Percentiles rank a stretch among this genome's conserved stretches.
Evolutionary conservation across 345 rosid genomes (phyloP).

Genomic region (Cochlearia excelsa): DNA sequence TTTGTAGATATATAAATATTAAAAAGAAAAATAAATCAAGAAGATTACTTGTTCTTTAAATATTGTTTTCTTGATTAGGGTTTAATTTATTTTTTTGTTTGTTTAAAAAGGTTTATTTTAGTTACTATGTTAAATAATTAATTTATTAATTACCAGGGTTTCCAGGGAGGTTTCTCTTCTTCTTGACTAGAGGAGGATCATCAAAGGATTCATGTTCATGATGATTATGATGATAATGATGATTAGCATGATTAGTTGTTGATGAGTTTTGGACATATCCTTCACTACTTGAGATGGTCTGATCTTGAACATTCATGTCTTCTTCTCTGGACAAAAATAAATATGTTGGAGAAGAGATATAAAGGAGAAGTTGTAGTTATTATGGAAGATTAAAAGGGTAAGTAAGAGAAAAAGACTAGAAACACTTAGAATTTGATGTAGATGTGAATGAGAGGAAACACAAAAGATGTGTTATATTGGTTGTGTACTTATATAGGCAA

Average conservation of each 20-base stretch:
- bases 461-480: conserved; percentile 27
- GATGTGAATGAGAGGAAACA: conserved; percentile 16
- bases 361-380: background rate
- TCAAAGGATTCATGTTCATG: conserved; percentile 30
- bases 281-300: conserved; percentile 28
- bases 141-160: conserved; percentile 58
- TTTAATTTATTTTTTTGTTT: background rate
- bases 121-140: too few relatives aligned
- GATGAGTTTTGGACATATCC: conserved; percentile 34
- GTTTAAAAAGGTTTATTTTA: background rate
- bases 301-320: conserved; percentile 31
- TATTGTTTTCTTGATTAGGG: conserved; percentile 11
- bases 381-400: background rate
- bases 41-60: background rate
- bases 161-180: conserved; percentile 96
- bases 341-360: conserved; percentile 18
- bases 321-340: conserved; percentile 6
- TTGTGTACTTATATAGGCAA: conserved; percentile 24
- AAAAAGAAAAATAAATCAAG: conserved; percentile 10
- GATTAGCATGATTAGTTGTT: conserved; percentile 7
- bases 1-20: conserved; percentile 14
- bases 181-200: conserved; percentile 56
- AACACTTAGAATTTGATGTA: background rate
- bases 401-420: conserved; percentile 7
- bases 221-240: conserved; percentile 25